These are phyloP conservation scores for Camillea tinctor DNA, from an alignment of 2,329 filamentous ascomycete genomes.

Conservation along the genomic window DNA sequence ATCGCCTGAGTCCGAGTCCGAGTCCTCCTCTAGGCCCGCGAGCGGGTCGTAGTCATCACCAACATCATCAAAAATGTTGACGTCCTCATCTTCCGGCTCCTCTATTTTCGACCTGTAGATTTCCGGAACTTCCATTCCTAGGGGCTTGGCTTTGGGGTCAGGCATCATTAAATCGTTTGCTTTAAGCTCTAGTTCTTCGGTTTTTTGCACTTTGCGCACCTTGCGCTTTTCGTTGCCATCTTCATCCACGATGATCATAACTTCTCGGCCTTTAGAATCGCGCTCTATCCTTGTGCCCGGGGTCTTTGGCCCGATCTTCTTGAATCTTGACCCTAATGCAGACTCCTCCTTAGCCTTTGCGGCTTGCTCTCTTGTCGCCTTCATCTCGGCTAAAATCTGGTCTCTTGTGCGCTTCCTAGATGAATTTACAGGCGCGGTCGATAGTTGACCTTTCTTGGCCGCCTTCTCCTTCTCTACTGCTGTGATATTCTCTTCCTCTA, in stretches of 20 bases:
- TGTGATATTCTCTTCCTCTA: conserved; percentile 55
- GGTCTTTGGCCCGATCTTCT: conserved; percentile 59
- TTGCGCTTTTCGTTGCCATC: conserved; percentile 66
- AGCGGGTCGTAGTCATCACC: conserved; percentile 68
- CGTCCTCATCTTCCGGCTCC: conserved; percentile 53
- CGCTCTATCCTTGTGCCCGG: conserved; percentile 58
- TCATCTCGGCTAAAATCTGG: conserved; percentile 66
- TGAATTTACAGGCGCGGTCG: conserved; percentile 49
- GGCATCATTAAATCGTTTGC: conserved; percentile 47
- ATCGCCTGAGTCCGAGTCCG: conserved; percentile 28
- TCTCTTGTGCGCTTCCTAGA: conserved; percentile 64
- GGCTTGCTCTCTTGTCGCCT: conserved; percentile 56
- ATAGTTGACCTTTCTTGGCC: conserved; percentile 62
- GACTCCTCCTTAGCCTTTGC: conserved; percentile 55
- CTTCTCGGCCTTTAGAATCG: conserved; percentile 60
- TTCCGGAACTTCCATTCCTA: conserved; percentile 67
- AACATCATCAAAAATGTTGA: conserved; percentile 65
- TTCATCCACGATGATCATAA: conserved; percentile 65
- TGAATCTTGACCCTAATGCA: conserved; percentile 58
- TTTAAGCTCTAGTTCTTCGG: conserved; percentile 35
- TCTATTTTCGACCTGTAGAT: conserved; percentile 50
- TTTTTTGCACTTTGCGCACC: conserved; percentile 52
- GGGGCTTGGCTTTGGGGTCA: conserved; percentile 54
- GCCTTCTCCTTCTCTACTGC: conserved; percentile 50
- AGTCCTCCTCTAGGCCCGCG: conserved; percentile 51